Evolutionary conservation across 1,284 basidiomycete genomes (phyloP), one percentile per base, ranked within the genome.

Genomic region (Pascua sp.): DNA sequence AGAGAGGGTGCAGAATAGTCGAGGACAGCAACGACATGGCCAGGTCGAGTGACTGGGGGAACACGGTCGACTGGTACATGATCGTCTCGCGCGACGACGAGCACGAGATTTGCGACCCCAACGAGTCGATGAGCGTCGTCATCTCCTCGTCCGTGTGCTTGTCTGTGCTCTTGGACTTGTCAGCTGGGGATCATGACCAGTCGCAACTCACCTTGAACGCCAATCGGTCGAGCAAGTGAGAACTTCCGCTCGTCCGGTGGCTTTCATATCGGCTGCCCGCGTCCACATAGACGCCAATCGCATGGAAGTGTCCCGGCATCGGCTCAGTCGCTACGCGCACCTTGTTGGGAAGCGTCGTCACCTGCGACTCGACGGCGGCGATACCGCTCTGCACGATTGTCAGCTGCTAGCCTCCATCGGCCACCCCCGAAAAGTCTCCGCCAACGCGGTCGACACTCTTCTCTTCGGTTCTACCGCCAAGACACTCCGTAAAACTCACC

Each of bases 61-160:
- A 96, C 70, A 97, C 89, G 47, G 91, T 91, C 15, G 95, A 94
- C 78, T 98, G 95, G 77, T 98, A 98, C 90, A 97, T 93, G 77
- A 98, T 92, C 41, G 91, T 86, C 76, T 98, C 95, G 47, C 95
- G 83, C 7, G 91, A 90, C 12, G 91, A 91, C 9, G 91, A 88
- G 71, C 90, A 93, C 75, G 90, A 83, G 59, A 98, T 91, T 77
- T 97, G 92, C 17, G 93, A 92, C 47, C 96, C 94, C 17, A 97
- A 82, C 11, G 84, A 82, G 73, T 93, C 87, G 68, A 97, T 90
- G 50, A 88, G 85, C 5, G 81, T 79, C 8, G 87, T 85, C 89
- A 98, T 94, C 66, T 90, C 83, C 43, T 86, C 86, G 5, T 79
- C 75, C 4, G 77, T 75, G 48, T 81, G 79, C 50, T 75, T 78